Evolutionary conservation across 2,329 filamentous ascomycete genomes (phyloP).

Genomic region (Ilyonectria mors-panacis): DNA sequence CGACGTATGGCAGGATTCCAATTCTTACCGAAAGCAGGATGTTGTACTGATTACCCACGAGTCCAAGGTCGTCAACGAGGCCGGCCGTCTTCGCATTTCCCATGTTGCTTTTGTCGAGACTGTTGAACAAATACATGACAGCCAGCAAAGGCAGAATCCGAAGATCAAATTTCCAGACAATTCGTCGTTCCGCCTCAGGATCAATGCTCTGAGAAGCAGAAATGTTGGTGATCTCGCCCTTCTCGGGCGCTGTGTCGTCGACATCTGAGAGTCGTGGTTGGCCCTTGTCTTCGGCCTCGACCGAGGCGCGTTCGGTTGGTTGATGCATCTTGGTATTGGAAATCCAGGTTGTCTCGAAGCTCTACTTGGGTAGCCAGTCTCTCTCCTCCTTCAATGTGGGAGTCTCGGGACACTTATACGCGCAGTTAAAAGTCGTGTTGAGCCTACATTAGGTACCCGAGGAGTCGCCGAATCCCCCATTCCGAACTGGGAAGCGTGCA

Average conservation of each 20-base stretch:
- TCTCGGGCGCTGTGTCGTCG: constrained; percentile 17
- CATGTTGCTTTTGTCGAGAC: constrained; percentile 33
- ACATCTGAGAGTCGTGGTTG: constrained; percentile 13
- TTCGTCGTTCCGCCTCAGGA: constrained; percentile 18
- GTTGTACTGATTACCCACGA: constrained; percentile 30
- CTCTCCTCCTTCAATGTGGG: neutral
- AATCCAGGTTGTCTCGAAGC: neutral
- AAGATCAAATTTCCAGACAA: constrained; percentile 31
- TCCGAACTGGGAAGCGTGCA: neutral
- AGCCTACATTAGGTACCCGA: neutral
- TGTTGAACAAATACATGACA: constrained; percentile 32
- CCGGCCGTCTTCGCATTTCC: constrained; percentile 28
- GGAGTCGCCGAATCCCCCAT: neutral
- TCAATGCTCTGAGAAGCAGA: constrained; percentile 29
- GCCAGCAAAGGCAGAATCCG: constrained; percentile 27
- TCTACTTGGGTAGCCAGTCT: neutral
- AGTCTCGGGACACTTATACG: neutral
- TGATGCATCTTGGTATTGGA: neutral
- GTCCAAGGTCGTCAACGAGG: constrained; percentile 20
- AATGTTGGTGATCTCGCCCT: constrained; percentile 25
- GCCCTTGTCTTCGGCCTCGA: constrained; percentile 21
- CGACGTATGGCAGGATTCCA: too few relatives aligned
- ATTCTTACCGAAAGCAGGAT: constrained; percentile 25
- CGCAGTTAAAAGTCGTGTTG: neutral
- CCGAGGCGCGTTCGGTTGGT: neutral